Conservation (phyloP, 2,329 filamentous ascomycete species). For the Plenodomus tracheiphilus region DNA sequence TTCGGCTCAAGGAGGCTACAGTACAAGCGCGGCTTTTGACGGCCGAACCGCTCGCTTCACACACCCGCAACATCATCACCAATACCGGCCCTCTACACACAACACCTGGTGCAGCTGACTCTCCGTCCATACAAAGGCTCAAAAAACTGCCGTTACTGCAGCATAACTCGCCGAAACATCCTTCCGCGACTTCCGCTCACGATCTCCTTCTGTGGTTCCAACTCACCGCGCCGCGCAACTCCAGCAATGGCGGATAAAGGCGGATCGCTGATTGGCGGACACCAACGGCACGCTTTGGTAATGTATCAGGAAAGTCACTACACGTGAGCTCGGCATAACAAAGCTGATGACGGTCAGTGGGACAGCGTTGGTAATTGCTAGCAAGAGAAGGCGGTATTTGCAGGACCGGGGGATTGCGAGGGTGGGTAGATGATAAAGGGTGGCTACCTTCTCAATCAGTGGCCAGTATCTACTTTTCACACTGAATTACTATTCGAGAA, state of each 20-base stretch:
- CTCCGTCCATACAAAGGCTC: neutral
- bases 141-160: neutral
- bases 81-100: neutral
- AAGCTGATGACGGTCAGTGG: conserved; percentile 21
- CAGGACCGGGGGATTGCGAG: conserved; percentile 21
- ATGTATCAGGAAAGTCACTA: conserved; percentile 15
- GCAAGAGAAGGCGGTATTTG: conserved; percentile 22
- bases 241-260: conserved; percentile 19
- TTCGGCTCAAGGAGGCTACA: conserved; percentile 7
- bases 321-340: conserved; percentile 36
- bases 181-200: neutral
- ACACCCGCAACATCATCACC: neutral
- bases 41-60: conserved; percentile 3
- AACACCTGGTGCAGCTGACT: neutral
- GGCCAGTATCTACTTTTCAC: neutral
- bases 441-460: too few relatives aligned
- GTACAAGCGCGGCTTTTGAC: conserved; percentile 4
- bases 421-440: conserved; percentile 22
- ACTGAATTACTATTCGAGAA: too few relatives aligned
- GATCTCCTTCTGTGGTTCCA: neutral
- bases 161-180: neutral
- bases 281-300: conserved; percentile 14
- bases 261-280: conserved; percentile 23
- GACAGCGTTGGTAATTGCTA: conserved; percentile 16
- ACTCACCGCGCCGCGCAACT: neutral